These are phyloP conservation scores for Globisporangium spinosum DNA, from an alignment of 352 stramenopile species.

Conservation along the genomic window DNA sequence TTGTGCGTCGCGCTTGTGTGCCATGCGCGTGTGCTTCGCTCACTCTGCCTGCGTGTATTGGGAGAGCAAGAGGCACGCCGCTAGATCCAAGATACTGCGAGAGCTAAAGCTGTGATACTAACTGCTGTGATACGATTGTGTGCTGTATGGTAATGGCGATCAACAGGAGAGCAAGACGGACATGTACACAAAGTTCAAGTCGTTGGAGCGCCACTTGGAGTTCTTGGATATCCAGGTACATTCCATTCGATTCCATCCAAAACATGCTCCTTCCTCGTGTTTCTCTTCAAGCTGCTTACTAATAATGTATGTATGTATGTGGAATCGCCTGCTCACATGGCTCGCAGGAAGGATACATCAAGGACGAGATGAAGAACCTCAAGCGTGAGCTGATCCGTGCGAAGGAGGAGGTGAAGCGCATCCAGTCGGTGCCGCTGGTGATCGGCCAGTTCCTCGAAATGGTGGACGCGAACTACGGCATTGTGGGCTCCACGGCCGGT, in stretches of 20 bases:
- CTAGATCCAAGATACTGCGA: not conserved
- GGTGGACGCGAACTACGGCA: slow-evolving; percentile 99
- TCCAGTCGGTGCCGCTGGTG: slow-evolving; percentile 99
- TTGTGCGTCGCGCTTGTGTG: not conserved
- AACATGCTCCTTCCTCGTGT: not conserved
- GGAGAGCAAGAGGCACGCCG: not conserved
- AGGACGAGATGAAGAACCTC: slow-evolving; percentile 99
- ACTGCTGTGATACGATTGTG: not conserved
- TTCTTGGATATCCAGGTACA: slow-evolving; percentile 79
- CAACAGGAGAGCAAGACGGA: slow-evolving; percentile 56
- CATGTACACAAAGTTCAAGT: slow-evolving; percentile 79
- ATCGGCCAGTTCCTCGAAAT: slow-evolving; percentile 99
- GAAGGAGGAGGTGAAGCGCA: slow-evolving; percentile 99
- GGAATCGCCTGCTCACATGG: not conserved
- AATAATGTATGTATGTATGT: not conserved
- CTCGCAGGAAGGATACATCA: slow-evolving; percentile 97
- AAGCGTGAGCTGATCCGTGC: slow-evolving; percentile 98
- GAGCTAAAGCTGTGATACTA: not conserved
- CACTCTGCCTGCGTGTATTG: no score
- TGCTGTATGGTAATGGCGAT: not conserved
- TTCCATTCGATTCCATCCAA: not conserved
- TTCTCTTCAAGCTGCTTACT: not conserved
- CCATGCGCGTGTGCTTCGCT: not conserved
- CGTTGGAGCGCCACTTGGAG: slow-evolving; percentile 74
- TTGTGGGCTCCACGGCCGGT: slow-evolving; percentile 96